Evolutionary conservation across 2,329 filamentous ascomycete species (phyloP).

Genomic region (Seiridium unicorne): DNA sequence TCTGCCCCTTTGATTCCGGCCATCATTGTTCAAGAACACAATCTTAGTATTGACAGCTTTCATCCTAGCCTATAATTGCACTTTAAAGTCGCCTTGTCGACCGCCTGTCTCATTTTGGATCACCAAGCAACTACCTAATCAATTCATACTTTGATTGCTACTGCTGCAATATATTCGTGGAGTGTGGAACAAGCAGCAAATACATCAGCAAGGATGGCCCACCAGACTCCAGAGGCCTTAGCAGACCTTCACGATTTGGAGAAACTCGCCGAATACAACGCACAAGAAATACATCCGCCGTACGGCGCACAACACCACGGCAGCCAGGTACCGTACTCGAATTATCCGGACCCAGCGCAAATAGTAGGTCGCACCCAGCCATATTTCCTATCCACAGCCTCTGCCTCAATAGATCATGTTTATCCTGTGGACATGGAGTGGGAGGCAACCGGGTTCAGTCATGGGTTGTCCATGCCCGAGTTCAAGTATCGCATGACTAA

Average conservation of each 20-base stretch:
- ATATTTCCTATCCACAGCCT: neutral
- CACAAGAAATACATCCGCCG: neutral
- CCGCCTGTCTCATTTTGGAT: neutral
- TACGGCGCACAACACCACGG: conserved; percentile 1
- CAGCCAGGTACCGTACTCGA: neutral
- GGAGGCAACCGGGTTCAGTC: no score
- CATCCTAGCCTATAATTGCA: neutral
- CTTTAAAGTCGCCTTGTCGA: neutral
- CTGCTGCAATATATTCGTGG: neutral
- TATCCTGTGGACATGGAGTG: neutral
- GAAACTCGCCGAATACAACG: neutral
- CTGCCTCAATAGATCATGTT: neutral
- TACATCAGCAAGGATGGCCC: neutral
- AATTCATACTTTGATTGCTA: neutral
- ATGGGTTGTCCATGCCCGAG: no score
- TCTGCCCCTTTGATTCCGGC: neutral
- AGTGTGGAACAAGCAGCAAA: neutral
- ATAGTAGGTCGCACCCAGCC: neutral
- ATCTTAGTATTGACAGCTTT: neutral
- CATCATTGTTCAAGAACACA: conserved; percentile 5
- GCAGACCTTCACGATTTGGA: neutral
- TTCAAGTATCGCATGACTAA: no score
- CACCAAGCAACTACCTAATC: neutral
- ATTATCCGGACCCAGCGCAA: conserved; percentile 1
- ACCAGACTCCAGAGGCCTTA: neutral